Evolutionary conservation across 176 grass and related monocot species (phyloP).

Genomic region (Panicum miliaceum): DNA sequence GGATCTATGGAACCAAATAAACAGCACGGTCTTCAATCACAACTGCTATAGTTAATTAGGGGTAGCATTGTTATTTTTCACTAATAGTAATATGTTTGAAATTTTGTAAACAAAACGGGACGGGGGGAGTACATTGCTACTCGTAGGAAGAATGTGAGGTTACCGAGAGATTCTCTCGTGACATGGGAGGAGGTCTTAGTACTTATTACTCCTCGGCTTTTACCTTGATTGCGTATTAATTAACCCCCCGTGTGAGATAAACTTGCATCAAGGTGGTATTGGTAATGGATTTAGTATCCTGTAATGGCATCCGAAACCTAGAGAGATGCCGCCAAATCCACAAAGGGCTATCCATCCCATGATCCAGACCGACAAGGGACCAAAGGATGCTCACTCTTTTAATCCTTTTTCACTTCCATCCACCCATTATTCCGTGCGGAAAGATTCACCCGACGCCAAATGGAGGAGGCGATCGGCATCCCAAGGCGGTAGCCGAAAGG

Average conservation of each 20-base stretch:
- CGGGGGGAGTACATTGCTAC: no score
- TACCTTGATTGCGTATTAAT: neutral
- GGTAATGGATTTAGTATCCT: neutral
- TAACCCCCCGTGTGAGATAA: neutral
- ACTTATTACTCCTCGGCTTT: neutral
- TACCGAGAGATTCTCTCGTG: slow-evolving; percentile 16
- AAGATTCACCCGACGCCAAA: slow-evolving; percentile 1
- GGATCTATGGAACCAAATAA: no score
- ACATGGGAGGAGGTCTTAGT: neutral
- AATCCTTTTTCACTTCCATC: neutral
- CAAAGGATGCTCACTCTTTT: neutral
- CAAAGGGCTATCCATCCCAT: neutral
- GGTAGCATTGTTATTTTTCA: no score
- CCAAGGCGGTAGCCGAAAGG: slow-evolving; percentile 26
- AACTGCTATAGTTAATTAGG: no score
- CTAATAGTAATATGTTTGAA: no score
- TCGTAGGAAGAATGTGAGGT: slow-evolving; percentile 24
- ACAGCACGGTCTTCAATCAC: no score
- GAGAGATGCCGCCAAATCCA: slow-evolving; percentile 12
- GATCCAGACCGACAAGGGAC: neutral
- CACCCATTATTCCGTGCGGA: neutral
- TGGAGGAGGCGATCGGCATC: neutral
- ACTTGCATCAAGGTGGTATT: neutral
- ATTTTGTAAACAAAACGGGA: no score
- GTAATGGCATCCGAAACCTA: slow-evolving; percentile 29